Base-by-base conservation (phyloP, 2,329 filamentous ascomycete species). In the Monilinia fructigena region DNA sequence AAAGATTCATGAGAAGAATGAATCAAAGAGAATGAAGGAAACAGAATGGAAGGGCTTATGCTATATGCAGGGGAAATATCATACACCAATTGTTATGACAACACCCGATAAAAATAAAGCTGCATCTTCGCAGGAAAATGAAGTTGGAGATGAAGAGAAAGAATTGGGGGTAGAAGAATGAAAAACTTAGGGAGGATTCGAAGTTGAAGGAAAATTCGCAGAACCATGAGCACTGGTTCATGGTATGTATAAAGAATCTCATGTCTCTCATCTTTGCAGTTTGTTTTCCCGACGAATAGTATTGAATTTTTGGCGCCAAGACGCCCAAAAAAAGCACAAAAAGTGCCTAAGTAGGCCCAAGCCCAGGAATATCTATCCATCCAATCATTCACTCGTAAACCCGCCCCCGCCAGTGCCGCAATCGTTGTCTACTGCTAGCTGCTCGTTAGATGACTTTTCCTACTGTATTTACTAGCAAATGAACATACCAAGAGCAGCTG, bases 1-100 rank as follows among this genome's bases (percentile, higher is more conserved):
- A 8, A 67, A 65, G 4, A 68, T 74, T 56, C 55, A 69, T 42
- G 55, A 23, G 31, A 53, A 63, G 4, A 7, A 12, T 18, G 3
- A 4, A 26, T 7, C 2, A 38, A 38, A 26, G 14, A 20, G 18
- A 7, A 10, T 20, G 28, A 7, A 3, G 20, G 35, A 60, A 35
- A 38, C 23, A 4, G 20, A 23, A 12, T 60, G 58, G 58, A 50
- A 2, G 7, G 58, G 58, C 14, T 60, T 60, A 23, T 60, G 58
- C 48, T 60, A 60, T 38, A 38, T 38, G 58, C 28, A 50, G 4
- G 45, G 58, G 26, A 3, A 16, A 26, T 60, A 60, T 50, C 58
- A 48, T 3, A 20, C n/a, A 18, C 8, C 56, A 2, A 16, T 18
- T 16, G 11, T 8, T 16, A 16, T 59, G 26, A 8, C 12, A 5